Percentiles rank a stretch among this genome's conserved stretches.
phyloP scores from a whole-genome alignment of 2,329 filamentous ascomycete species.

The Fusarium xylarioides region DNA sequence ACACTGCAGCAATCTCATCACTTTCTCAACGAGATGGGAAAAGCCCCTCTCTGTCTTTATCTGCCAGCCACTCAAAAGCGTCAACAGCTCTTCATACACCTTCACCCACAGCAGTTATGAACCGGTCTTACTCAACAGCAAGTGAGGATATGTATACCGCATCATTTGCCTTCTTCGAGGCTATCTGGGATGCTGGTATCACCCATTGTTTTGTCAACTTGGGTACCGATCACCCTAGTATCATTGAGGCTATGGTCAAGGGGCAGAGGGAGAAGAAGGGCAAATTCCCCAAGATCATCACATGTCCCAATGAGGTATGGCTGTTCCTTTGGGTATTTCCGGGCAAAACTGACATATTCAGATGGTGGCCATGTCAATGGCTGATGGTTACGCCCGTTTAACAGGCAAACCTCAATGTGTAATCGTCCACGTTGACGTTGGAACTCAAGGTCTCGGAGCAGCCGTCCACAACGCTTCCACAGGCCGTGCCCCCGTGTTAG shows the following conservation, averaged over 20 bases:
- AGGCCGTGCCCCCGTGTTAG: slow-evolving; percentile 77
- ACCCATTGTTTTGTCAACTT: slow-evolving; percentile 71
- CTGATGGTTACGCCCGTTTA: slow-evolving; percentile 79
- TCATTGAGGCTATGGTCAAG: slow-evolving; percentile 83
- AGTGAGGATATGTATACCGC: slow-evolving; percentile 70
- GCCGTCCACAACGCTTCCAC: slow-evolving; percentile 83
- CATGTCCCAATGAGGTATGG: slow-evolving; percentile 79
- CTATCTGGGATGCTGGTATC: slow-evolving; percentile 75
- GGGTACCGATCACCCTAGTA: slow-evolving; percentile 77
- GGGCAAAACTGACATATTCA: slow-evolving; percentile 45
- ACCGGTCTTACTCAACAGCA: slow-evolving; percentile 39
- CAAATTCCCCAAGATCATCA: slow-evolving; percentile 77
- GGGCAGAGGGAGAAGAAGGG: slow-evolving; percentile 72
- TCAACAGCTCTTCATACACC: slow-evolving; percentile 15
- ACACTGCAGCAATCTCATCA: slow-evolving; percentile 19
- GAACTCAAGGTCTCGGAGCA: slow-evolving; percentile 79
- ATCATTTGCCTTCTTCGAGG: slow-evolving; percentile 84
- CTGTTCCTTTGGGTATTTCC: background rate
- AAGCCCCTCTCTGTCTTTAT: background rate
- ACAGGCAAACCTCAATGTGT: slow-evolving; percentile 79
- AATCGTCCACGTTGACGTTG: slow-evolving; percentile 83
- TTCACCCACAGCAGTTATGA: slow-evolving; percentile 17
- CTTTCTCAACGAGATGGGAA: slow-evolving; percentile 12
- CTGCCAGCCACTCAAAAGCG: slow-evolving; percentile 3
- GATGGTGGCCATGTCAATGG: slow-evolving; percentile 89